Evolutionary conservation across 352 stramenopile species (phyloP).

Genomic region (Aphanomyces invadans): DNA sequence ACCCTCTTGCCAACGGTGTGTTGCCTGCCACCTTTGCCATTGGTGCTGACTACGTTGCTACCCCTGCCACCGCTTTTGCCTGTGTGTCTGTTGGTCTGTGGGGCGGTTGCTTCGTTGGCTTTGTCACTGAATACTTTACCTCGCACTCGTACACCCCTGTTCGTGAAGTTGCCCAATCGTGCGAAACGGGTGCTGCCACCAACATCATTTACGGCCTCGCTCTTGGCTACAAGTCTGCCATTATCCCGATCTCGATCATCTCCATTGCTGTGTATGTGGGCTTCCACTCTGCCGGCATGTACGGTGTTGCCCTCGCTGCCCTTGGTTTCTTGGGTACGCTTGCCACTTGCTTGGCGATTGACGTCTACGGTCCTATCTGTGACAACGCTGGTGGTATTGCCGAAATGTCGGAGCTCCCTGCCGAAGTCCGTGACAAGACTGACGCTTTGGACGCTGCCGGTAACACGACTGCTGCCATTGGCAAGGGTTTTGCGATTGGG

Average conservation of each 20-base stretch:
- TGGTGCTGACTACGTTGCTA: constrained; percentile 47
- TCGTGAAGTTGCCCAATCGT: constrained; percentile 93
- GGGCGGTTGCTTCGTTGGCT: constrained; percentile 96
- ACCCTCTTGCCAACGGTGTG: constrained; percentile 86
- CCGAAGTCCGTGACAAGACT: constrained; percentile 97
- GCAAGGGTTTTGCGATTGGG: constrained; percentile 99
- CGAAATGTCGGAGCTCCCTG: constrained; percentile 97
- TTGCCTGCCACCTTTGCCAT: constrained; percentile 90
- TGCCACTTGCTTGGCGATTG: constrained; percentile 97
- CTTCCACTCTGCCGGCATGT: constrained; percentile 96
- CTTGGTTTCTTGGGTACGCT: constrained; percentile 99
- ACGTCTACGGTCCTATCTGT: constrained; percentile 99
- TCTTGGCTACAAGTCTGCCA: constrained; percentile 98
- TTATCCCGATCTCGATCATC: constrained; percentile 98
- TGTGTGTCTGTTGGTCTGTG: constrained; percentile 94
- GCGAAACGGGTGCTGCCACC: constrained; percentile 97
- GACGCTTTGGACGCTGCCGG: constrained; percentile 98
- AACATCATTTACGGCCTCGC: constrained; percentile 99
- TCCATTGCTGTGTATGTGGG: constrained; percentile 96
- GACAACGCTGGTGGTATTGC: constrained; percentile 99
- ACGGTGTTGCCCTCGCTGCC: constrained; percentile 94
- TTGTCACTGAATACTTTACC: constrained; percentile 99
- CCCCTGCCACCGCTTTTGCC: constrained; percentile 82
- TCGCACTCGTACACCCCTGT: constrained; percentile 96
- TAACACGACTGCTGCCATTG: constrained; percentile 99